Evolutionary conservation across 495 filamentous ascomycete species (phyloP), one percentile per base, ranked within the genome.

Genomic region (Hyaloscypha hepaticicola): DNA sequence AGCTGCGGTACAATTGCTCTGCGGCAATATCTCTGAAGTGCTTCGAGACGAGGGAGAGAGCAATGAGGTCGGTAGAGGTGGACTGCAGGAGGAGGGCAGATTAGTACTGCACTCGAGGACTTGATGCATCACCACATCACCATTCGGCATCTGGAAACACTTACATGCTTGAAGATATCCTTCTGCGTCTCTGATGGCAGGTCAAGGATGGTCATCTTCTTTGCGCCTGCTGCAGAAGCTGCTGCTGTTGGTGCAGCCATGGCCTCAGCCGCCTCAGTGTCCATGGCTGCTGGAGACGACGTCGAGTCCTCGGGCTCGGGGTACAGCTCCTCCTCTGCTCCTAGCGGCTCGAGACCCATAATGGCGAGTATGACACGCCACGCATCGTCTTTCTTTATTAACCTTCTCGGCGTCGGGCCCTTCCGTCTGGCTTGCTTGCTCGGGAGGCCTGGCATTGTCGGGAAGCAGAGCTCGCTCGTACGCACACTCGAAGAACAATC

Each of bases 21-120:
- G 81, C 78, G 25, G 85, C 84, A 41, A 88, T 78, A 12, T 80
- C 74, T 58, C 80, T 77, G 66, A 85, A 86, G 66, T 82, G 79
- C 52, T 71, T 77, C 19, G 79, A 85, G 25, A 87, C 83, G 16
- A 83, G 77, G 16, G 82, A 78, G 45, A 87, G 76, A 52, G 77
- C 76, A 60, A 85, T 78, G 58, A 84, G 78, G 57, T 87, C 84
- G 66, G 52, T 57, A 55, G 73, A 70, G 4, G 71, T 69, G 65
- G 77, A 78, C 77, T 79, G 41, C 26, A 58, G 48, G 21, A 55
- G 1, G 51, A 29, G 6, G 53, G 25, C 27, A 57, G 53, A 8
- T 27, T 12, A 45, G 38, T 16, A 45, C 38, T 45, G 38, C 11
- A 45, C 38, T 45, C 38, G 38, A 16, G 38, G 7, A 45, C 4